Evolutionary conservation across 164 flowering plant species (phyloP), one percentile per base, ranked within the genome.

Genomic region (Saururus chinensis): DNA sequence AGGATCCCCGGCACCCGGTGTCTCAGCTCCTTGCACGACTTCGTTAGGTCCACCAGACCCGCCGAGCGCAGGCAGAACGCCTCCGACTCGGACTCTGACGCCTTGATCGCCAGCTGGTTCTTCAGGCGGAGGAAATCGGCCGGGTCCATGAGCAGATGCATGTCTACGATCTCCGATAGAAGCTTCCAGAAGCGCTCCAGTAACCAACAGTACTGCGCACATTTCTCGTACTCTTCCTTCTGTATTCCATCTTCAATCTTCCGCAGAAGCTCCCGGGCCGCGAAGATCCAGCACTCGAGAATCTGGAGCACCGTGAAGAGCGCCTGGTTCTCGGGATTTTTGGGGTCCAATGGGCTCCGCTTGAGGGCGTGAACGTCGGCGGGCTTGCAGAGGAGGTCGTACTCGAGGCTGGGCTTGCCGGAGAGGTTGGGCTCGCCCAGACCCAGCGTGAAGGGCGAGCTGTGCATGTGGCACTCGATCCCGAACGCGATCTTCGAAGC

Each of bases 401-500:
- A 92, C 4, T 83, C 75, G 16, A 92, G 83, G 68, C 62, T 75
- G 20, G 92, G 91, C 64, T 92, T 92, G 0, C 89, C 87, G 63
- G 74, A 60, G 17, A 89, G 76, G 56, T 92, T 92, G 35, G 89
- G 89, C 70, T 92, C 98, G 1, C 98, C 98, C 13, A 92, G 51
- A 4, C 96, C 98, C 8, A 92, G 74, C 20, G 96, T 86, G 85
- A 79, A 92, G 35, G 80, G 80, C 51, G 87, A 77, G 62, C 84
- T 48, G 69, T 75, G 64, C 93, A 92, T 83, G 67, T 79, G 79
- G 78, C 84, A 76, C 68, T 92, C 98, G 67, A 89, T 75, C 56
- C 86, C 69, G 74, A 76, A 79, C 56, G 77, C 60, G 35, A 87
- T 79, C 71, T 74, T 84, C 74, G 79, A 57, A 3, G 91, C 95